Percentiles rank a stretch among this genome's conserved stretches.
These are phyloP conservation scores for Mycena filopes DNA, from an alignment of 768 basidiomycete genomes.

Conservation along the genomic window DNA sequence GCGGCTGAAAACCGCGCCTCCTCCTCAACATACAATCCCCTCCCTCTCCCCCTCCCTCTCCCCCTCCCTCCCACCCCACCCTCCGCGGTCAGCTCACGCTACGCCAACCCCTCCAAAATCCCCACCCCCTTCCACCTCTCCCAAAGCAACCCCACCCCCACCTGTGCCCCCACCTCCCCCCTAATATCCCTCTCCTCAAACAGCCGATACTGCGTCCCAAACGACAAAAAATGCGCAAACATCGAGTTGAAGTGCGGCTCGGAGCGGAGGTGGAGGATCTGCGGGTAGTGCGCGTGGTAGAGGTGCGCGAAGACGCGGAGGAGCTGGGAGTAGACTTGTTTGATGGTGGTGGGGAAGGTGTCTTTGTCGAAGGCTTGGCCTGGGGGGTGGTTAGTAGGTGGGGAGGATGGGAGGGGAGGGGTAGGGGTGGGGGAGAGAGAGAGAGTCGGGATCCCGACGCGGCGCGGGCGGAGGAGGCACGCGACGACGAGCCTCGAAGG, in stretches of 20 bases:
- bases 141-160: conserved; percentile 84
- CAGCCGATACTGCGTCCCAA: conserved; percentile 94
- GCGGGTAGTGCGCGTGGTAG: conserved; percentile 94
- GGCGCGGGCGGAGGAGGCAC: too few species aligned
- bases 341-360: conserved; percentile 86
- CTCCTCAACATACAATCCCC: background rate
- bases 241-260: conserved; percentile 98
- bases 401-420: too few species aligned
- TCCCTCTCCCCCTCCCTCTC: background rate
- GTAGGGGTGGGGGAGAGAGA: too few species aligned
- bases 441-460: too few species aligned
- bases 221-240: conserved; percentile 97
- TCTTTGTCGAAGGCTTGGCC: conserved; percentile 82
- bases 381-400: conserved; percentile 39
- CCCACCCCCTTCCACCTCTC: conserved; percentile 93
- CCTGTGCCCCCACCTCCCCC: conserved; percentile 67
- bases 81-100: too few species aligned
- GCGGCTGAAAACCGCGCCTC: conserved; percentile 12
- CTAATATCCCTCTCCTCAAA: conserved; percentile 92
- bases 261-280: conserved; percentile 92
- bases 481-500: too few species aligned
- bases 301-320: conserved; percentile 98
- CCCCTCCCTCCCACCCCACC: too few species aligned
- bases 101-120: conserved; percentile 61
- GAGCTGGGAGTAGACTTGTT: conserved; percentile 96